Conservation (phyloP, 352 stramenopile genomes). For the Globisporangium megalacanthum region DNA sequence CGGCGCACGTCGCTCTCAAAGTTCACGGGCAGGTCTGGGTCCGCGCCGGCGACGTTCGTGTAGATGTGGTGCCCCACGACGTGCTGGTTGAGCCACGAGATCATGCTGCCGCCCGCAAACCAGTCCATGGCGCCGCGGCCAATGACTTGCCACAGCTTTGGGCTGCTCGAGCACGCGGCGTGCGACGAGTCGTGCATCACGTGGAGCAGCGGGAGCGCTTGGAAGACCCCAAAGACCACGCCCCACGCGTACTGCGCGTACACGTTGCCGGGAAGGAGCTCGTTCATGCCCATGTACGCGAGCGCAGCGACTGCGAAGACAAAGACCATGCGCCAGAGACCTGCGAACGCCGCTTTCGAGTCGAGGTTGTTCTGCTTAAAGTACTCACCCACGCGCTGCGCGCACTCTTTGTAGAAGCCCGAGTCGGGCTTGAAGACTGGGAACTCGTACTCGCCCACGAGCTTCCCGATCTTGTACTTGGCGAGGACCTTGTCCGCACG, state of each 20-base stretch:
- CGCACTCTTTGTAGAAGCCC: slow-evolving; percentile 89
- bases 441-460: slow-evolving; percentile 82
- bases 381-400: slow-evolving; percentile 80
- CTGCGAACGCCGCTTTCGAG: slow-evolving; percentile 72
- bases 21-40: slow-evolving; percentile 91
- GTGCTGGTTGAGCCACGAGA: slow-evolving; percentile 94
- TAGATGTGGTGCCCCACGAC: slow-evolving; percentile 95
- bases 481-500: slow-evolving; percentile 72
- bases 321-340: slow-evolving; percentile 84
- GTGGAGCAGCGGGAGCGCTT: slow-evolving; percentile 88
- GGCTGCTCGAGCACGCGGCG: slow-evolving; percentile 81
- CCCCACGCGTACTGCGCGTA: slow-evolving; percentile 66
- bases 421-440: slow-evolving; percentile 87
- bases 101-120: slow-evolving; percentile 88
- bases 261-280: slow-evolving; percentile 42
- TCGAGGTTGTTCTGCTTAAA: slow-evolving; percentile 89
- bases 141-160: slow-evolving; percentile 63
- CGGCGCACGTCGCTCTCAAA: slow-evolving; percentile 82
- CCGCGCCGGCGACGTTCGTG: slow-evolving; percentile 91
- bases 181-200: slow-evolving; percentile 93
- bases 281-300: slow-evolving; percentile 78
- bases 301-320: slow-evolving; percentile 62
- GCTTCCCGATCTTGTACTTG: slow-evolving; percentile 84
- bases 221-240: slow-evolving; percentile 83
- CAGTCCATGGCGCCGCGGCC: slow-evolving; percentile 87